phyloP scores from a whole-genome alignment of 164 flowering plant genomes.

The Chimonanthus salicifolius region DNA sequence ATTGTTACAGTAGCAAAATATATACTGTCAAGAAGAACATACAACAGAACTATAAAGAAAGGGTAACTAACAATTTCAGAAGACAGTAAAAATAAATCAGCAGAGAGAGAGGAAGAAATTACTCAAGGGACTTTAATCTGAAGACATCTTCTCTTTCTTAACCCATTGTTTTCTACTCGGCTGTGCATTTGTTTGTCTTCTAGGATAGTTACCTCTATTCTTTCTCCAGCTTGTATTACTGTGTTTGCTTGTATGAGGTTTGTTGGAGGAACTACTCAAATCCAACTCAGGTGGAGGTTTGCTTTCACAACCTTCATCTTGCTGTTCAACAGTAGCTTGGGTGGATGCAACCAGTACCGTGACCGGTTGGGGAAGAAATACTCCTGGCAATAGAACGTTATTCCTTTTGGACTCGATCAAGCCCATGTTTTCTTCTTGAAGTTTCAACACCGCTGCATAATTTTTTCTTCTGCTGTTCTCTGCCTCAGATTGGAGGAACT shows the following conservation, averaged over 20 bases:
- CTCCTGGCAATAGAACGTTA: conserved; percentile 54
- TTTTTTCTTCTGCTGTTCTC: conserved; percentile 58
- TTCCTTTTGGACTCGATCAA: conserved; percentile 53
- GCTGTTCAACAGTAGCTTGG: conserved; percentile 15
- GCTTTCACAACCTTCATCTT: conserved; percentile 13
- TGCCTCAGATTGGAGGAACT: conserved; percentile 42
- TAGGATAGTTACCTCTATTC: conserved; percentile 23
- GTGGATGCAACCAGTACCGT: conserved; percentile 10
- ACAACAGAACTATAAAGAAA: too few species aligned
- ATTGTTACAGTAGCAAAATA: too few species aligned
- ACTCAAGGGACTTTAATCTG: not conserved
- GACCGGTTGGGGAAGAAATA: conserved; percentile 48
- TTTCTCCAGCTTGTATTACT: conserved; percentile 25
- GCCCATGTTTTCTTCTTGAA: conserved; percentile 67
- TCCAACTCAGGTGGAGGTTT: conserved; percentile 11
- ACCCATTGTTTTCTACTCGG: conserved; percentile 35
- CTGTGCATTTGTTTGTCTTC: conserved; percentile 16
- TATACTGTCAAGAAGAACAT: not conserved
- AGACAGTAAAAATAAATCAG: not conserved
- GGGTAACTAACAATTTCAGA: not conserved
- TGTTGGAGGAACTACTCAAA: conserved; percentile 23
- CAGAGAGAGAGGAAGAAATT: not conserved
- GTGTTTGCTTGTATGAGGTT: conserved; percentile 20
- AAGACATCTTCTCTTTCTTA: conserved; percentile 24
- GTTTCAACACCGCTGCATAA: conserved; percentile 49